These are phyloP conservation scores for Phascolomyces articulosus DNA, from an alignment of 371 early-diverging fungal species.

Conservation along the genomic window DNA sequence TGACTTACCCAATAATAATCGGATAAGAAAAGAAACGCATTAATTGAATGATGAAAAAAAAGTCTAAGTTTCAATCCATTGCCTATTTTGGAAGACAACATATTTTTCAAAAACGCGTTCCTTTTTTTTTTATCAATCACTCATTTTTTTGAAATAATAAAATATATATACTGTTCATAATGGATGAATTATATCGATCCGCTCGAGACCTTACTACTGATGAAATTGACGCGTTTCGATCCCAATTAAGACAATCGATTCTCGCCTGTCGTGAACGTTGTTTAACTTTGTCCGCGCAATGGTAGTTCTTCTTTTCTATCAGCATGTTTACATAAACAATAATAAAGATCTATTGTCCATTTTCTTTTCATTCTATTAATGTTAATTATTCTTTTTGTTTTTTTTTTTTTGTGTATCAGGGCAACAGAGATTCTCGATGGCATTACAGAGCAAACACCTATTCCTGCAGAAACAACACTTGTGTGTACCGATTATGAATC, in stretches of 20 bases:
- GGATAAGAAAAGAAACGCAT: too few species aligned
- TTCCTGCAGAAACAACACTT: constrained; percentile 10
- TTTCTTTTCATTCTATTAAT: background rate
- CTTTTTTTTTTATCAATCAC: too few species aligned
- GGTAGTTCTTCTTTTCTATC: constrained; percentile 51
- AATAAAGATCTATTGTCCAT: background rate
- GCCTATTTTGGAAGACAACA: too few species aligned
- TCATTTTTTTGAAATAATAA: too few species aligned
- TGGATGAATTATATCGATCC: background rate
- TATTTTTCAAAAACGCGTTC: too few species aligned
- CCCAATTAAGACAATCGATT: constrained; percentile 50
- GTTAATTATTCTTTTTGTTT: background rate
- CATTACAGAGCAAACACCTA: constrained; percentile 26
- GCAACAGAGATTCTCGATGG: constrained; percentile 74
- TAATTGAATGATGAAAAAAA: too few species aligned
- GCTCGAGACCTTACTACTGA: background rate
- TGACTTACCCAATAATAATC: too few species aligned
- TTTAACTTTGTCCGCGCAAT: constrained; percentile 68
- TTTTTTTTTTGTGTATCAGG: constrained; percentile 51
- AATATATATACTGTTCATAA: background rate
- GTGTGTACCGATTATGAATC: constrained; percentile 15
- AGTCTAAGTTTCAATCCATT: too few species aligned
- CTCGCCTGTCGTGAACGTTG: constrained; percentile 73
- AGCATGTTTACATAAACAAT: too few species aligned
- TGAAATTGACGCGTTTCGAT: constrained; percentile 23